A percentile compares a stretch with the other conserved stretches of the same genome.
Conservation (phyloP, 2,329 filamentous ascomycete genomes). For the Pyricularia sp. region DNA sequence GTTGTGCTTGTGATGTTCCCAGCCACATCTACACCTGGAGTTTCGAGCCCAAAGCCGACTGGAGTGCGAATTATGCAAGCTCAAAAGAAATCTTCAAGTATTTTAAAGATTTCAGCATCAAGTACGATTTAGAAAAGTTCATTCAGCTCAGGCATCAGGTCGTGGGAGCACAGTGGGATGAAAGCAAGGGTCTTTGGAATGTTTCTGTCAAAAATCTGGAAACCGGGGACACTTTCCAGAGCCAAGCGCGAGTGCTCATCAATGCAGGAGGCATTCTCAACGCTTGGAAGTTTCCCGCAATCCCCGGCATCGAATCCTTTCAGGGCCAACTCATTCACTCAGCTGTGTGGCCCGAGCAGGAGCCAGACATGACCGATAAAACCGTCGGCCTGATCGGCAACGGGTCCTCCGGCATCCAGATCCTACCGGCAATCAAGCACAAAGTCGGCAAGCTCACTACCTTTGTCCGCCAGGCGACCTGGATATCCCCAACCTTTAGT, state of each 20-base stretch:
- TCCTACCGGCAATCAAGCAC: conserved; percentile 14
- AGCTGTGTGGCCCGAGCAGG: conserved; percentile 16
- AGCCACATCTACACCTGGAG: conserved; percentile 29
- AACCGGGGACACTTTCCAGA: conserved; percentile 10
- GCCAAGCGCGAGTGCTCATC: conserved; percentile 11
- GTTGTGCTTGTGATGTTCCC: conserved; percentile 25
- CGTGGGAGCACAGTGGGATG: conserved; percentile 32
- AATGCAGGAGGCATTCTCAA: conserved; percentile 13
- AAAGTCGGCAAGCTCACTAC: conserved; percentile 8
- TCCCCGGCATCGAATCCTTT: conserved; percentile 22
- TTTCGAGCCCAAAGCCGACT: conserved; percentile 20
- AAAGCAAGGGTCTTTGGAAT: conserved; percentile 26
- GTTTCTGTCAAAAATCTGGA: conserved; percentile 16
- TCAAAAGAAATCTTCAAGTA: conserved; percentile 16
- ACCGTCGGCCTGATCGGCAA: conserved; percentile 20
- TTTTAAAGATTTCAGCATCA: conserved; percentile 20
- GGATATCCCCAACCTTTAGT: conserved; percentile 9
- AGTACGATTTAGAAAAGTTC: conserved; percentile 26
- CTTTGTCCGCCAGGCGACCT: conserved; percentile 12
- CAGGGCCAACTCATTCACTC: conserved; percentile 19
- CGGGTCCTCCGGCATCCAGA: conserved; percentile 20
- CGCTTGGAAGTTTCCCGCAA: conserved; percentile 16
- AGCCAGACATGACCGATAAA: conserved; percentile 12
- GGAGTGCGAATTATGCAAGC: conserved; percentile 18
- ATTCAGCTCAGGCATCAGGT: conserved; percentile 33